These are phyloP conservation scores for Ophiocordyceps camponoti-saundersi DNA, from an alignment of 2,329 filamentous ascomycete species.

Conservation along the genomic window DNA sequence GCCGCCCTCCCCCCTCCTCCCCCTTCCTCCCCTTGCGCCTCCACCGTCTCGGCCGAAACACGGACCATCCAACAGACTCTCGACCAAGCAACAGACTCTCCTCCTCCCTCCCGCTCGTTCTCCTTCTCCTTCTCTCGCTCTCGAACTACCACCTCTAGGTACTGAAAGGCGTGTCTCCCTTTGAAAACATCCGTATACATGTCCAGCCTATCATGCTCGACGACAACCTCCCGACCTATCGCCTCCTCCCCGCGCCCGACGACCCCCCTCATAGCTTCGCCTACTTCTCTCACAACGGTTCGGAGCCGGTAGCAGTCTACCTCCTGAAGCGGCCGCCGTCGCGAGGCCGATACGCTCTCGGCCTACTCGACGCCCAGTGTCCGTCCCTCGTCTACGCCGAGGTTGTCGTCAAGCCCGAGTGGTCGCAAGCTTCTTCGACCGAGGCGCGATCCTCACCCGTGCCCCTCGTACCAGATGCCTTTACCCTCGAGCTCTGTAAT, in stretches of 20 bases:
- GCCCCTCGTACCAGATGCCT: slow-evolving; percentile 59
- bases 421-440: slow-evolving; percentile 66
- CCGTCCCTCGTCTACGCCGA: slow-evolving; percentile 76
- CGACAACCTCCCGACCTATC: slow-evolving; percentile 74
- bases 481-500: slow-evolving; percentile 82
- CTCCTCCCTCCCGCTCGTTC: too few species aligned
- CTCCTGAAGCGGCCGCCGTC: slow-evolving; percentile 60
- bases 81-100: too few species aligned
- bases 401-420: slow-evolving; percentile 68
- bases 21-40: too few species aligned
- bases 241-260: slow-evolving; percentile 32
- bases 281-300: slow-evolving; percentile 54
- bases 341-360: slow-evolving; percentile 73
- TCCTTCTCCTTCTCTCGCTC: not conserved
- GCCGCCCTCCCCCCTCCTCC: too few species aligned
- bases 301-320: slow-evolving; percentile 66
- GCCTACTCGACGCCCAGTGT: slow-evolving; percentile 67
- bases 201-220: slow-evolving; percentile 55
- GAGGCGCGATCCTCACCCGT: slow-evolving; percentile 53
- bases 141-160: too few species aligned
- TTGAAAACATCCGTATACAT: too few species aligned
- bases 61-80: too few species aligned
- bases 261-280: slow-evolving; percentile 38
- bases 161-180: too few species aligned
- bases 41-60: too few species aligned